phyloP scores from a whole-genome alignment of 208 protist genomes.

The Porcisia hertigi region DNA sequence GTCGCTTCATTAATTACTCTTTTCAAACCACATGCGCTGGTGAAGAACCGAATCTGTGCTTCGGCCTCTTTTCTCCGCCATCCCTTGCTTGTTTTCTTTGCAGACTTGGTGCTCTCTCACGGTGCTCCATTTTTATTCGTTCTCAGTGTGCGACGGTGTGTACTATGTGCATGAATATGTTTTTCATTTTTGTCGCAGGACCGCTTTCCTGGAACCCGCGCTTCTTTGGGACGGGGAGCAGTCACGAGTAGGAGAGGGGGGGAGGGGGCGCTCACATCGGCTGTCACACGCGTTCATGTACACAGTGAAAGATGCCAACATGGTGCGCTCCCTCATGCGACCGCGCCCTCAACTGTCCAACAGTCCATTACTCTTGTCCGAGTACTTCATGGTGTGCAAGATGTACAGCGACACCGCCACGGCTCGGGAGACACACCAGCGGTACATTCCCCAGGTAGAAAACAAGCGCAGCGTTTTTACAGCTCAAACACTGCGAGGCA shows the following conservation, averaged over 20 bases:
- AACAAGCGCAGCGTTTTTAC: slow-evolving; percentile 30
- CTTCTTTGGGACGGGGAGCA: background rate
- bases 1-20: background rate
- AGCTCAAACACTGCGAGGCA: slow-evolving; percentile 30
- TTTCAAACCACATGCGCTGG: background rate
- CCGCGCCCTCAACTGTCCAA: slow-evolving; percentile 39
- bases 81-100: background rate
- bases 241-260: too few species aligned
- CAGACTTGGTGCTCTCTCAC: background rate
- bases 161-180: background rate
- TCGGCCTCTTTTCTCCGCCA: background rate
- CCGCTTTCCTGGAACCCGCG: background rate
- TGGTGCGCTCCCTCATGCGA: slow-evolving; percentile 33
- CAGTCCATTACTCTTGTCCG: slow-evolving; percentile 30
- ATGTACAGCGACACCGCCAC: slow-evolving; percentile 34
- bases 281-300: slow-evolving; percentile 30
- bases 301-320: slow-evolving; percentile 42
- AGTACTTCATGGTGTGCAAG: slow-evolving; percentile 42
- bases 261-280: background rate
- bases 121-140: background rate
- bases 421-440: slow-evolving; percentile 42
- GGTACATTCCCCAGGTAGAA: slow-evolving; percentile 37
- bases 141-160: background rate
- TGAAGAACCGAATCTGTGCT: background rate
- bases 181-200: background rate